Conservation (phyloP, 805 yeast genomes). For the Danielia reshetovae region DNA sequence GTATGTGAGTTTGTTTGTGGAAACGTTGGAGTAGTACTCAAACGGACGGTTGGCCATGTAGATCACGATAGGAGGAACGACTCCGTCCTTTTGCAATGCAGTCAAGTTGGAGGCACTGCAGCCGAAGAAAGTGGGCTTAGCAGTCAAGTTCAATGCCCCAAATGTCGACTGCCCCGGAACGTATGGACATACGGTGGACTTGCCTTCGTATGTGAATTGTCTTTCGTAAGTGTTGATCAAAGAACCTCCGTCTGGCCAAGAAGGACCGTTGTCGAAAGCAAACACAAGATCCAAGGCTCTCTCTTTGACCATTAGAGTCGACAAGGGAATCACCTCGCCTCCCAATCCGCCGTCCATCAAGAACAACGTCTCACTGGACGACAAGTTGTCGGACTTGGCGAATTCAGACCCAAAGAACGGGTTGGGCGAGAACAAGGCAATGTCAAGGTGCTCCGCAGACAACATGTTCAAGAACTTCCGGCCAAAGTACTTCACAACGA, state of each 20-base stretch:
- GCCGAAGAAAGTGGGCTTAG: constrained; percentile 78
- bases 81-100: constrained; percentile 37
- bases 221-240: constrained; percentile 31
- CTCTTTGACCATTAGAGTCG: constrained; percentile 30
- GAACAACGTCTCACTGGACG: constrained; percentile 27
- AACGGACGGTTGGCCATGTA: constrained; percentile 73
- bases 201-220: constrained; percentile 41
- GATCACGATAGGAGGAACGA: constrained; percentile 69
- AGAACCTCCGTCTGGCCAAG: constrained; percentile 35
- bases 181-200: constrained; percentile 68
- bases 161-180: constrained; percentile 71
- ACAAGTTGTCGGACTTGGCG: constrained; percentile 23
- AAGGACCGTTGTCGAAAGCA: constrained; percentile 31
- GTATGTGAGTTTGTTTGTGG: constrained; percentile 66
- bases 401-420: constrained; percentile 32
- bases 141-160: constrained; percentile 54
- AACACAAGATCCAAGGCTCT: constrained; percentile 34
- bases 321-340: constrained; percentile 33
- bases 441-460: constrained; percentile 24
- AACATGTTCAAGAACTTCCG: constrained; percentile 22
- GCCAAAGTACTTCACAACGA: constrained; percentile 22
- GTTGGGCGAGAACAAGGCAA: constrained; percentile 34
- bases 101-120: constrained; percentile 68
- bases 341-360: constrained; percentile 40
- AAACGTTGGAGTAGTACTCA: constrained; percentile 63